These are phyloP conservation scores for Cryptococcus maquisensis DNA, from an alignment of 1,284 basidiomycete species.

Conservation along the genomic window DNA sequence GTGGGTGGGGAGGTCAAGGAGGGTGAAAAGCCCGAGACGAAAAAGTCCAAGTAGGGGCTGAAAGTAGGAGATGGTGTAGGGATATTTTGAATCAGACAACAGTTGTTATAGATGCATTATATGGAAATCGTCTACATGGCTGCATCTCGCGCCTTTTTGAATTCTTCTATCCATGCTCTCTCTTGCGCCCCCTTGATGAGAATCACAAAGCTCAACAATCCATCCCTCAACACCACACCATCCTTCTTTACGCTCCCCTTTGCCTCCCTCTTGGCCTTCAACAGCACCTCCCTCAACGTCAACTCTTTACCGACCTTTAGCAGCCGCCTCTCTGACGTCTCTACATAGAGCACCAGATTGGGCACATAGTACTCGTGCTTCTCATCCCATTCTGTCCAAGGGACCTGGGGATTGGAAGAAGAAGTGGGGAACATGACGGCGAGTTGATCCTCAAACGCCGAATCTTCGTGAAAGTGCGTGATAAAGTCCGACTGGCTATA, in stretches of 20 bases:
- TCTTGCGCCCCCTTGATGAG: constrained; percentile 78
- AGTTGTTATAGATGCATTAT: constrained; percentile 2
- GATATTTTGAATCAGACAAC: not conserved
- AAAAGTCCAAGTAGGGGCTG: constrained; percentile 39
- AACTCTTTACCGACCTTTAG: constrained; percentile 87
- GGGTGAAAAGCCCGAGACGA: constrained; percentile 28
- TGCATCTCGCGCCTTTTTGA: constrained; percentile 59
- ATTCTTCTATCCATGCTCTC: constrained; percentile 82
- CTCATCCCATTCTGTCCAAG: constrained; percentile 70
- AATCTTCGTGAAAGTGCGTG: constrained; percentile 77
- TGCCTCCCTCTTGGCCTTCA: constrained; percentile 53
- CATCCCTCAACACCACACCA: constrained; percentile 80
- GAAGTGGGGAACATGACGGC: constrained; percentile 68
- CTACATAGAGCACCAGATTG: constrained; percentile 75
- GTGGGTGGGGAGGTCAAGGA: constrained; percentile 24
- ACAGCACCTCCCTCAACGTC: constrained; percentile 70
- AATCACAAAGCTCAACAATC: constrained; percentile 78
- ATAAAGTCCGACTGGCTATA: constrained; percentile 84
- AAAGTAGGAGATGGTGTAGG: not conserved
- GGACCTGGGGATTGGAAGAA: constrained; percentile 16
- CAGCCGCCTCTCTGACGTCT: constrained; percentile 68
- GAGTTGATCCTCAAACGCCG: constrained; percentile 74
- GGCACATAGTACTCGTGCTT: constrained; percentile 66
- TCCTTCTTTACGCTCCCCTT: constrained; percentile 61
- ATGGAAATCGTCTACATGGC: constrained; percentile 1